Conservation (phyloP, 2,329 filamentous ascomycete genomes). For the Teratosphaeriaceae sp. region DNA sequence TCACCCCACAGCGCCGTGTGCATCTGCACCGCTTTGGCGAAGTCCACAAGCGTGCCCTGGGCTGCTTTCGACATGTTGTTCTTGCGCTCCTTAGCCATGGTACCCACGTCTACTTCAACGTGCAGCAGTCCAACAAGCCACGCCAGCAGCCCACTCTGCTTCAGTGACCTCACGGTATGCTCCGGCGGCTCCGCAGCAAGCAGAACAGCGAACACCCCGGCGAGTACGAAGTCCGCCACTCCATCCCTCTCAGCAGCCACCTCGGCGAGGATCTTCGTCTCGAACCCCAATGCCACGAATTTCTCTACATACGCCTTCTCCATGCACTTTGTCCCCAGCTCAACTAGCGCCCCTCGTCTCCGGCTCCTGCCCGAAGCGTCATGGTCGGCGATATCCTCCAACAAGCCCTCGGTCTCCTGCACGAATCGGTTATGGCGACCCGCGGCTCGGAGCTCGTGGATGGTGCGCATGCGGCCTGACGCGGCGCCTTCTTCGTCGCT, state of each 20-base stretch:
- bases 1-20: slow-evolving; percentile 56
- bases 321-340: slow-evolving; percentile 48
- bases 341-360: slow-evolving; percentile 48
- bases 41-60: slow-evolving; percentile 48
- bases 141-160: slow-evolving; percentile 5
- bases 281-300: slow-evolving; percentile 68
- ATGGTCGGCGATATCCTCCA: slow-evolving; percentile 52
- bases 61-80: slow-evolving; percentile 63
- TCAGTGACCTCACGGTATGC: slow-evolving; percentile 52
- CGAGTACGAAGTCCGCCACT: slow-evolving; percentile 54
- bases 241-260: slow-evolving; percentile 41
- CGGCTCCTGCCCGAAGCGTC: slow-evolving; percentile 37
- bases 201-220: slow-evolving; percentile 58
- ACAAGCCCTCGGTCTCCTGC: slow-evolving; percentile 48
- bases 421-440: slow-evolving; percentile 52
- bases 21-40: slow-evolving; percentile 38
- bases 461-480: slow-evolving; percentile 45
- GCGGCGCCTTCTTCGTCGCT: slow-evolving; percentile 39
- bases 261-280: slow-evolving; percentile 60
- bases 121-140: slow-evolving; percentile 34
- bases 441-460: slow-evolving; percentile 55
- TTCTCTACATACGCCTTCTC: slow-evolving; percentile 59
- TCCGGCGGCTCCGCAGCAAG: slow-evolving; percentile 54
- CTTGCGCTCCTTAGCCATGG: slow-evolving; percentile 57
- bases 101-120: slow-evolving; percentile 49